Evolutionary conservation across 2,329 filamentous ascomycete genomes (phyloP).

Genomic region (Monosporascus ibericus): DNA sequence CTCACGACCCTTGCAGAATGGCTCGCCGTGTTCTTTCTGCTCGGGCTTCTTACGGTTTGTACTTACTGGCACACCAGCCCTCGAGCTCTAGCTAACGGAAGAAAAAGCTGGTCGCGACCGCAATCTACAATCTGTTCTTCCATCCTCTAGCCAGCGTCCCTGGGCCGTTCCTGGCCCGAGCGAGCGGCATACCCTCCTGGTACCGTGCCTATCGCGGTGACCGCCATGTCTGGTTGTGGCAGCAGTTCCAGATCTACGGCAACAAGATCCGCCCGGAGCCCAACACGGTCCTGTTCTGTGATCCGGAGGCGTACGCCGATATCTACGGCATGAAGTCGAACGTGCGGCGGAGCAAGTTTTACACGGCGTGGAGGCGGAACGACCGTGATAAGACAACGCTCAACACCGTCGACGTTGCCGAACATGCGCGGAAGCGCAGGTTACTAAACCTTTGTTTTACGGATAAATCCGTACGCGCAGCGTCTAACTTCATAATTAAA

Average conservation of each 20-base stretch:
- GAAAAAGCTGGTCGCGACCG: slow-evolving; percentile 4
- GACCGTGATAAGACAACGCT: slow-evolving; percentile 7
- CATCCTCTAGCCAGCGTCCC: slow-evolving; percentile 17
- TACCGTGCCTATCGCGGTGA: slow-evolving; percentile 11
- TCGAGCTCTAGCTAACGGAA: background rate
- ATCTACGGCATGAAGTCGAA: slow-evolving; percentile 18
- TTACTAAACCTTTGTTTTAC: slow-evolving; percentile 15
- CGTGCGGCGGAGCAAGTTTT: slow-evolving; percentile 15
- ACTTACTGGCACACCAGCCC: too few species aligned
- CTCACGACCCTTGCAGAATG: too few species aligned
- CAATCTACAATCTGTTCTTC: slow-evolving; percentile 16
- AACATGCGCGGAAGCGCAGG: slow-evolving; percentile 14
- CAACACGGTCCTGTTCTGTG: slow-evolving; percentile 13
- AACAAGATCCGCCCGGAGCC: slow-evolving; percentile 11
- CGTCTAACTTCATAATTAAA: slow-evolving; percentile 10
- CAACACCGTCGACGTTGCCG: slow-evolving; percentile 9
- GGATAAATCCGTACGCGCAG: slow-evolving; percentile 13
- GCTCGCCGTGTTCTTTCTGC: too few species aligned
- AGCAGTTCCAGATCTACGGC: slow-evolving; percentile 16
- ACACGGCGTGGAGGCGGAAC: slow-evolving; percentile 5
- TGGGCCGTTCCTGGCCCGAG: slow-evolving; percentile 16
- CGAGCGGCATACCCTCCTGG: slow-evolving; percentile 16
- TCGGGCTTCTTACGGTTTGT: too few species aligned
- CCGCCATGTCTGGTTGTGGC: slow-evolving; percentile 16
- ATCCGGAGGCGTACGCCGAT: slow-evolving; percentile 10